These are phyloP conservation scores for Phaeosphaeria sp. DNA, from an alignment of 2,329 filamentous ascomycete species.

Conservation along the genomic window DNA sequence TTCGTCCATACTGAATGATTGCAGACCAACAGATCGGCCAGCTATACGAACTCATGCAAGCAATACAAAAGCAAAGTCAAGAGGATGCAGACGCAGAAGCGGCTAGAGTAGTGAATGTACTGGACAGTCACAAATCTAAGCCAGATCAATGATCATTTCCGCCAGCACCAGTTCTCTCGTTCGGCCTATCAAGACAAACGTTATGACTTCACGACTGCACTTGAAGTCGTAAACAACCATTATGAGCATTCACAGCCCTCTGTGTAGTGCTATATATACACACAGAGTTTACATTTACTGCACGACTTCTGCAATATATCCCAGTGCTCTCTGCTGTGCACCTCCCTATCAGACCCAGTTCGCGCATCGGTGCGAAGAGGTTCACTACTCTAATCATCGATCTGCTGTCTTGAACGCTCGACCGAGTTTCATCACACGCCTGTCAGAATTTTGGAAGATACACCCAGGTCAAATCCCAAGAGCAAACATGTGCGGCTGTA, in stretches of 20 bases:
- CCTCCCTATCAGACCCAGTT: background rate
- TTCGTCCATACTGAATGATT: slow-evolving; percentile 7
- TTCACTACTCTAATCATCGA: background rate
- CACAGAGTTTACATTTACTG: slow-evolving; percentile 4
- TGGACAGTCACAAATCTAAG: slow-evolving; percentile 40
- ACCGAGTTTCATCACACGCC: background rate
- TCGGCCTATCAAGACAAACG: slow-evolving; percentile 17
- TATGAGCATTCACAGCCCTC: slow-evolving; percentile 14
- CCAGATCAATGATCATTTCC: slow-evolving; percentile 32
- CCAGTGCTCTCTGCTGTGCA: background rate
- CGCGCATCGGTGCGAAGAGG: background rate
- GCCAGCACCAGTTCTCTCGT: slow-evolving; percentile 11
- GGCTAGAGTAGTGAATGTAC: slow-evolving; percentile 21
- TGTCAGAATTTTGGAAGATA: background rate
- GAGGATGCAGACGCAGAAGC: slow-evolving; percentile 53
- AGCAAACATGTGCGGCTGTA: slow-evolving; percentile 55
- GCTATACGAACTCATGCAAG: slow-evolving; percentile 91
- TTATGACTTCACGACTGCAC: slow-evolving; percentile 14
- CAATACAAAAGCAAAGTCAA: slow-evolving; percentile 67
- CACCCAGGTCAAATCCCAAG: background rate
- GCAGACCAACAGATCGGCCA: slow-evolving; percentile 92
- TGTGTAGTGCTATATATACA: slow-evolving; percentile 28
- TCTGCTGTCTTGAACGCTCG: background rate
- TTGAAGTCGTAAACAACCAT: slow-evolving; percentile 11
- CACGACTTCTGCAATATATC: background rate